Base-by-base conservation (phyloP, 805 yeast genomes). In the Hanseniaspora valbyensis region DNA sequence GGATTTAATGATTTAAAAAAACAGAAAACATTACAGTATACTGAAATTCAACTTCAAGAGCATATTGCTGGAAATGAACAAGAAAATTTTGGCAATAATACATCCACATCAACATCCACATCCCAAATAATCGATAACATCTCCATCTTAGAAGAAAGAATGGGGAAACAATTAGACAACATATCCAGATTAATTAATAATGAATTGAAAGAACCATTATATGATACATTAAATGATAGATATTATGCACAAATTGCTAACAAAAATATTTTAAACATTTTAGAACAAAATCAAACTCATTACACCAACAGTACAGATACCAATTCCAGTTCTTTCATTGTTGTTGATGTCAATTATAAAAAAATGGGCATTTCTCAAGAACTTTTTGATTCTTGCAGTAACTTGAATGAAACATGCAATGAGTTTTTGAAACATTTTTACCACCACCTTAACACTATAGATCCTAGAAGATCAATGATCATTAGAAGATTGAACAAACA, bases 381-480 rank as follows among this genome's bases (percentile, higher is more conserved):
- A 10, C 54, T 70, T 1, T 51, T 75, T 10, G 83, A 80, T 44
- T 69, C 73, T 41, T 66, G 83, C 33, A 66, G 80, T 45, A 63
- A 81, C 38, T 71, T 81, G 14, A 89, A 84, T 60, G 76, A 81
- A 1, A 81, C 92, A 0, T 77, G 89, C 2, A 72, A 80, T 33
- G 94, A 83, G 61, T 84, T 83, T 60, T 64, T 84, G 37, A 75
- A 78, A 52, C 94, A 83, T 61, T 84, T 83, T 61, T 84, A 89
- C 83, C 60, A 72, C 1, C 80, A 78, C 59, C 76, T 76, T 57
- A 74, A 73, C 53, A 70, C 75, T 45, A 71, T 74, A 37, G 71
- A 69, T 50, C 65, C 72, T 1, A 62, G 72, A 36, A 73, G 73
- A 45, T 75, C 75, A 0, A 53, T 54, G 1, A 58, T 66, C 8